Base-by-base conservation (phyloP, 2,329 filamentous ascomycete species). In the Paraconiothyrium brasiliense region DNA sequence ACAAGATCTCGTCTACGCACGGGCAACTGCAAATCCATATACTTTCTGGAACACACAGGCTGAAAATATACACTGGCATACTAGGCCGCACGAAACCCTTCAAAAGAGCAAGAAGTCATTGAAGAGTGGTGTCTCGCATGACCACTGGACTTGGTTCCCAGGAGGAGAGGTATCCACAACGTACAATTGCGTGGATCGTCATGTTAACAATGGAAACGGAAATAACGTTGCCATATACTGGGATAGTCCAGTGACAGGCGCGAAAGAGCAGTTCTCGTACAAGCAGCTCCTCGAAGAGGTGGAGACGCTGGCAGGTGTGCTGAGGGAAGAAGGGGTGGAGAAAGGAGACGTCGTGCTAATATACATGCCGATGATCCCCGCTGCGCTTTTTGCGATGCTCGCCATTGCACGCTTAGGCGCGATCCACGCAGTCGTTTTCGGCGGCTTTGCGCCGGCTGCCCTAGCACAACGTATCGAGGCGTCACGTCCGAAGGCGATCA, bases 321-420 rank as follows among this genome's bases (percentile, higher is more conserved):
- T 98, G 71, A 83, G 90, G 58, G 92, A 95, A 76, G 89, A 94
- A 71, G 93, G 93, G 0, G 91, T 97, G 5, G 84, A 84, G 67
- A 92, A 87, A 78, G 93, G 94, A 1, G 92, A 97, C 81, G 90
- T 95, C 0, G 92, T 97, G 6, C 85, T 97, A 65, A 87, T 97
- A 32, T 98, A 97, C 79, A 97, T 97, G 94, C 94, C 94, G 58
- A 97, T 97, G 94, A 92, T 97, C 47, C 94, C 94, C 0, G 90
- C 92, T 0, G 92, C 93, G 1, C 77, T 97, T n/a, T 88, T 96
- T 64, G 94, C 91, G 10, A 93, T 95, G 66, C 87, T 97, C 4
- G 93, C 94, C 27, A 87, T 91, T 61, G 89, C 89, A 63, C 88
- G 93, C 10, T 84, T 97, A 0, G 94, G 94, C 11, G 94, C 93